A percentile compares a stretch with the other conserved stretches of the same genome.
Conservation (phyloP, 192 early-diverging fungal species). For the Gaertneriomyces sp. region DNA sequence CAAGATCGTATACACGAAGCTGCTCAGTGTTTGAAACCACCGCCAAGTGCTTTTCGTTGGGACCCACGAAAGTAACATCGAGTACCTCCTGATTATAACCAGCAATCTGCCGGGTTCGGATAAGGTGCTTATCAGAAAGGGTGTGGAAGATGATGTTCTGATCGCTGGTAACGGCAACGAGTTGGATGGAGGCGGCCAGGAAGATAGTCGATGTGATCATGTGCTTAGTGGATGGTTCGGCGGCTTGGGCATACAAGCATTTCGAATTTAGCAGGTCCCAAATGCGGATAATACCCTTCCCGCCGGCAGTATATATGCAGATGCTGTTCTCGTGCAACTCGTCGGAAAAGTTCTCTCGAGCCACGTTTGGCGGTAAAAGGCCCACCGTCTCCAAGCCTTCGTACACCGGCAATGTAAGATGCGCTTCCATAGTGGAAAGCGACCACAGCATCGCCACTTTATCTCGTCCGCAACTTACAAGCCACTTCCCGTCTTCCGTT, state of each 20-base stretch:
- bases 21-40: constrained; percentile 89
- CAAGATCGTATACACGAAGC: constrained; percentile 80
- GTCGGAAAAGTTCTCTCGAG: constrained; percentile 20
- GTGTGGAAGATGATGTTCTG: constrained; percentile 85
- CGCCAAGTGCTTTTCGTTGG: constrained; percentile 68
- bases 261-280: constrained; percentile 81
- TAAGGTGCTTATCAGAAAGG: constrained; percentile 29
- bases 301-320: constrained; percentile 80
- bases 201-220: constrained; percentile 70
- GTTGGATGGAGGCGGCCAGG: constrained; percentile 42
- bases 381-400: constrained; percentile 88
- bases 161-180: constrained; percentile 82
- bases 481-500: constrained; percentile 59
- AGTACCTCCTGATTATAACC: constrained; percentile 97
- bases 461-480: constrained; percentile 86
- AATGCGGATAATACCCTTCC: constrained; percentile 74
- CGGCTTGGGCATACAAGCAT: constrained; percentile 61
- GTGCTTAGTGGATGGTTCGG: constrained; percentile 72
- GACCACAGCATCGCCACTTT: constrained; percentile 90
- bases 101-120: constrained; percentile 74
- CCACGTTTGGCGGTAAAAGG: constrained; percentile 49
- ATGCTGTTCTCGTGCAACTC: constrained; percentile 13
- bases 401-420: constrained; percentile 81
- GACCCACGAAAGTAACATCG: constrained; percentile 76
- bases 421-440: constrained; percentile 56